phyloP scores from a whole-genome alignment of 257 asterid species.

The Gentiana macrophylla region DNA sequence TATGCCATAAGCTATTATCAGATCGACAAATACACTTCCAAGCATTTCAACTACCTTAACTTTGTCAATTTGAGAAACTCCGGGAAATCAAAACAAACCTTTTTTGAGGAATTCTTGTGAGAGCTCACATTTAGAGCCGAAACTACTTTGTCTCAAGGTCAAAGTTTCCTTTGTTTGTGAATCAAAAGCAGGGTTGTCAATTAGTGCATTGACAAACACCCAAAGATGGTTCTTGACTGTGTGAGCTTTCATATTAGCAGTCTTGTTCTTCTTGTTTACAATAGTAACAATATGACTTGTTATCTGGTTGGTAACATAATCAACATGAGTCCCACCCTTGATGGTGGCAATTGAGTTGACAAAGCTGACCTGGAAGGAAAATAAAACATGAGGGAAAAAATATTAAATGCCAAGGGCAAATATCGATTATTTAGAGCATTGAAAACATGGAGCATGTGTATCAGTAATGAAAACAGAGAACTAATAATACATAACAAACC shows the following conservation, averaged over 20 bases:
- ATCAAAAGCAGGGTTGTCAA: slow-evolving; percentile 98
- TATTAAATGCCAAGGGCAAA: no score
- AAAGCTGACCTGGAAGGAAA: slow-evolving; percentile 71
- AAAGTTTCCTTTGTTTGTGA: slow-evolving; percentile 97
- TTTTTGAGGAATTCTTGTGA: slow-evolving; percentile 61
- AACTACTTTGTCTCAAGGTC: slow-evolving; percentile 79
- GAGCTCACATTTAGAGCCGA: slow-evolving; percentile 87
- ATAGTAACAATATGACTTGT: slow-evolving; percentile 57
- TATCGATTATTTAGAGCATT: background rate
- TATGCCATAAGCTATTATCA: slow-evolving; percentile 7
- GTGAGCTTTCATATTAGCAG: slow-evolving; percentile 65
- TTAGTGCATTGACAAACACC: slow-evolving; percentile 96
- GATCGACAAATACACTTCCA: background rate
- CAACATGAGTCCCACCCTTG: slow-evolving; percentile 99
- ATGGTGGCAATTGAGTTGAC: slow-evolving; percentile 85
- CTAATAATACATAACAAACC: background rate
- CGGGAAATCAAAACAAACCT: slow-evolving; percentile 33
- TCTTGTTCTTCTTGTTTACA: slow-evolving; percentile 70
- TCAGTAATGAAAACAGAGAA: background rate
- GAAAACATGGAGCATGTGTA: background rate
- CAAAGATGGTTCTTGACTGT: slow-evolving; percentile 81
- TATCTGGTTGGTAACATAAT: slow-evolving; percentile 79
- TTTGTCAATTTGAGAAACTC: background rate
- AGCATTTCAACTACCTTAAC: no score
- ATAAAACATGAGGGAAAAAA: background rate